Conservation (phyloP, 768 basidiomycete genomes). For the Mycena indigotica region DNA sequence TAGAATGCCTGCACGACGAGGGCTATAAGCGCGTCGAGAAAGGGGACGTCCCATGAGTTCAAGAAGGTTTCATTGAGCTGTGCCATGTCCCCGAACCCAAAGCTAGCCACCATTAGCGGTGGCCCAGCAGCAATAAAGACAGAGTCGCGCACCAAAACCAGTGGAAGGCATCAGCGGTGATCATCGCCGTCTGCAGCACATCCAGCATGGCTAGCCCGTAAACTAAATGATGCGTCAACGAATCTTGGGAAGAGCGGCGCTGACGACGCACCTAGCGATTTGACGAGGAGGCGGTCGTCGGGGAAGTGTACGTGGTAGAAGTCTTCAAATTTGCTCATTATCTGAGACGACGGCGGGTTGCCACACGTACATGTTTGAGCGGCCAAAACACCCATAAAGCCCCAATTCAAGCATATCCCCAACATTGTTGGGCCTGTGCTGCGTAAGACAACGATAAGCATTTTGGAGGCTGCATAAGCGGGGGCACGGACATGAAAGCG, state of each 20-base stretch:
- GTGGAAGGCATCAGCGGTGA: conserved; percentile 28
- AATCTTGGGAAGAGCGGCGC: too few relatives aligned
- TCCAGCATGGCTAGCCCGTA: conserved; percentile 25
- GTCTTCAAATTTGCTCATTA: conserved; percentile 7
- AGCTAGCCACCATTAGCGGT: conserved; percentile 13
- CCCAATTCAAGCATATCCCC: conserved; percentile 11
- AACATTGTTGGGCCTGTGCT: conserved; percentile 15
- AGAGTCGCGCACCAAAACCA: conserved; percentile 18
- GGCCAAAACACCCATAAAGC: conserved; percentile 13
- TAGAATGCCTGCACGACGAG: conserved; percentile 25
- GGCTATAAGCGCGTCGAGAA: conserved; percentile 23
- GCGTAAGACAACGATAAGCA: neutral
- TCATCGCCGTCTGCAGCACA: conserved; percentile 22
- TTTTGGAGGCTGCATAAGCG: neutral
- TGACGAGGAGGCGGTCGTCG: conserved; percentile 9
- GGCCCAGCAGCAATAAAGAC: neutral
- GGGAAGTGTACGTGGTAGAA: conserved; percentile 9
- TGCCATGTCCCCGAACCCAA: conserved; percentile 20
- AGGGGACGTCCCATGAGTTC: conserved; percentile 24
- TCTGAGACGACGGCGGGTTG: neutral
- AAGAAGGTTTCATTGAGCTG: conserved; percentile 20
- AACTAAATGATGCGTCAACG: conserved; percentile 14
- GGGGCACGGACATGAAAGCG: neutral
- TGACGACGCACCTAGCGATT: conserved; percentile 12
- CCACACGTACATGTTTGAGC: conserved; percentile 11